Percentiles rank a stretch among this genome's conserved stretches.
Evolutionary conservation across 495 filamentous ascomycete genomes (phyloP).

Genomic region (Elasticomyces elasticus): DNA sequence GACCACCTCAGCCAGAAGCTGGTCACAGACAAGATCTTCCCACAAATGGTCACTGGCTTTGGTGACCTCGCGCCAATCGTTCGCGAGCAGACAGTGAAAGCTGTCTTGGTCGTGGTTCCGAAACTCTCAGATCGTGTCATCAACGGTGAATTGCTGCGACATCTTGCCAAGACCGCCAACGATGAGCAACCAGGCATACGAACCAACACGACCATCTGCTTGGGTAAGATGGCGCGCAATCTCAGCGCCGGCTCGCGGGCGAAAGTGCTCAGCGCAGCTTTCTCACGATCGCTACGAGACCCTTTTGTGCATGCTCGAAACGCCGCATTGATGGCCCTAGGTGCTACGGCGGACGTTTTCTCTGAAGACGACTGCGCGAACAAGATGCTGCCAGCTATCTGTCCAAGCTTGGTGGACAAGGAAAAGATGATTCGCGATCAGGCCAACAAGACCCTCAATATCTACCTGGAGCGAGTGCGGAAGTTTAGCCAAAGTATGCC

Average conservation of each 20-base stretch:
- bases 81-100: slow-evolving; percentile 89
- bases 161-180: slow-evolving; percentile 91
- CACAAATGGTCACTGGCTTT: slow-evolving; percentile 89
- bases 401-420: slow-evolving; percentile 72
- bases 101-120: slow-evolving; percentile 69
- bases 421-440: slow-evolving; percentile 89
- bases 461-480: slow-evolving; percentile 76
- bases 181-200: slow-evolving; percentile 96
- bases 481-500: slow-evolving; percentile 68
- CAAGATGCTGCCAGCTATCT: slow-evolving; percentile 72
- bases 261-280: slow-evolving; percentile 89
- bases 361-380: slow-evolving; percentile 80
- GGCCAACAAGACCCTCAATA: slow-evolving; percentile 78
- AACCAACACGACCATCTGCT: slow-evolving; percentile 94
- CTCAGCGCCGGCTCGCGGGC: slow-evolving; percentile 60
- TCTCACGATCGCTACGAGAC: slow-evolving; percentile 76
- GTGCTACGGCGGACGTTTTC: slow-evolving; percentile 77
- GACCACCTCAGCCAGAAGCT: slow-evolving; percentile 79
- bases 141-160: slow-evolving; percentile 84
- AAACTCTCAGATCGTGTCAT: slow-evolving; percentile 88
- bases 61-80: slow-evolving; percentile 84
- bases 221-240: slow-evolving; percentile 90
- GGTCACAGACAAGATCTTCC: slow-evolving; percentile 94
- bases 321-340: slow-evolving; percentile 74
- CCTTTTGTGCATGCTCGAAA: slow-evolving; percentile 90